A percentile compares a stretch with the other conserved stretches of the same genome.
phyloP scores from a whole-genome alignment of 192 early-diverging fungal species.

The Linnemannia elongata region DNA sequence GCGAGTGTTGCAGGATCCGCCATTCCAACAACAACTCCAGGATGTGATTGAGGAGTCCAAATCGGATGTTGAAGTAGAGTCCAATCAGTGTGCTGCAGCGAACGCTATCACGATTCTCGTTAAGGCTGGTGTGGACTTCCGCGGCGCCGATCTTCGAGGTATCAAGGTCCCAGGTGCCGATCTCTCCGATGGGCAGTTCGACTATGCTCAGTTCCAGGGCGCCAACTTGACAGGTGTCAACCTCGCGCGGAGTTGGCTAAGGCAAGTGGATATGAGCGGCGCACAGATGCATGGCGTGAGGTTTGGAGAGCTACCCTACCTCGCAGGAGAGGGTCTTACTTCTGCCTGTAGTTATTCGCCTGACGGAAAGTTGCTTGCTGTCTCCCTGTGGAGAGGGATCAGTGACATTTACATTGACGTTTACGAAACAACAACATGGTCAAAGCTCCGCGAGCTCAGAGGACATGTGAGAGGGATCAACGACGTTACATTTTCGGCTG shows the following conservation, averaged over 20 bases:
- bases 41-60: neutral
- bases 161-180: neutral
- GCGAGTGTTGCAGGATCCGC: neutral
- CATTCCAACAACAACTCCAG: neutral
- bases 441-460: neutral
- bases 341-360: neutral
- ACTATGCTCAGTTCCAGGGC: slow-evolving; percentile 1
- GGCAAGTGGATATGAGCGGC: neutral
- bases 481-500: neutral
- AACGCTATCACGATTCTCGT: slow-evolving; percentile 20
- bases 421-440: neutral
- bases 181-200: neutral
- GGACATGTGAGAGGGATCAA: neutral
- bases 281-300: neutral
- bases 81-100: neutral
- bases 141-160: neutral
- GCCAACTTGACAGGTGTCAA: neutral
- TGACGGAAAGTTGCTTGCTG: neutral
- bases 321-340: neutral
- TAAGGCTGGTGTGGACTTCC: neutral
- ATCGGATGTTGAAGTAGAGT: neutral
- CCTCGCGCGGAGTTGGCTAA: neutral
- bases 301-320: neutral
- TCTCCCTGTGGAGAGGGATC: neutral
- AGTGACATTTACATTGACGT: neutral